Base-by-base conservation (phyloP, 2,329 filamentous ascomycete genomes). In the Fusarium odoratissimum region DNA sequence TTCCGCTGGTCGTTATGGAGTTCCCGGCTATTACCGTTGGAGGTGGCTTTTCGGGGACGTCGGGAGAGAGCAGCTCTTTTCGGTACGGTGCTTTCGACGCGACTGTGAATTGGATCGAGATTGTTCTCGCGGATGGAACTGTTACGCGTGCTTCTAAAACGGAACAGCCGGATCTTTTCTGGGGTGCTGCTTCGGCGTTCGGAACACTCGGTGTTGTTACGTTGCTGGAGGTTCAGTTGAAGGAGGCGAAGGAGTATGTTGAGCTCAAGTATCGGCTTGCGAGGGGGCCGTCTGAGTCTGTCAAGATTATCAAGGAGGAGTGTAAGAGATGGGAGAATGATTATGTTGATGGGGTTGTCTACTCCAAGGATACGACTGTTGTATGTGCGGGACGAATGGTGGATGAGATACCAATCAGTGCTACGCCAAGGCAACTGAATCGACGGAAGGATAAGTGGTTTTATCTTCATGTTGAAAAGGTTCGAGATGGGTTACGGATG, bases 11-110 rank as follows among this genome's bases (percentile, higher is more conserved):
- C 0, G 90, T 92, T 9, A 91, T 91, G 88, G 91, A 93, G 77
- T 92, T 93, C 64, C 91, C 90, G 5, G 91, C 90, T n/a, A 93
- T 93, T 77, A 93, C 91, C 4, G 89, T 88, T 10, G 91, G 91
- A 30, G 91, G 91, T 40, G 91, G 89, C 6, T 92, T 91, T 79
- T 88, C 89, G 48, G 83, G 91, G 4, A 91, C 89, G 1, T 88
- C 90, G 12, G 91, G 91, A 16, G 91, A 93, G 80, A 92, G 90
- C 80, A 91, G 88, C 75, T 91, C 88, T 14, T 92, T 91, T 79
- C 89, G 88, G 55, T 85, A 92, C 76, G 91, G 91, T 6, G 89
- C 90, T 64, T 92, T 93, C 73, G 89, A 92, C 76, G 83, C 84
- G 6, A 91, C 87, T 0, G 82, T 93, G 61, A 87, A 86, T 49